Evolutionary conservation across 2,329 filamentous ascomycete genomes (phyloP).

Genomic region (Chaetoscypha palmicola): DNA sequence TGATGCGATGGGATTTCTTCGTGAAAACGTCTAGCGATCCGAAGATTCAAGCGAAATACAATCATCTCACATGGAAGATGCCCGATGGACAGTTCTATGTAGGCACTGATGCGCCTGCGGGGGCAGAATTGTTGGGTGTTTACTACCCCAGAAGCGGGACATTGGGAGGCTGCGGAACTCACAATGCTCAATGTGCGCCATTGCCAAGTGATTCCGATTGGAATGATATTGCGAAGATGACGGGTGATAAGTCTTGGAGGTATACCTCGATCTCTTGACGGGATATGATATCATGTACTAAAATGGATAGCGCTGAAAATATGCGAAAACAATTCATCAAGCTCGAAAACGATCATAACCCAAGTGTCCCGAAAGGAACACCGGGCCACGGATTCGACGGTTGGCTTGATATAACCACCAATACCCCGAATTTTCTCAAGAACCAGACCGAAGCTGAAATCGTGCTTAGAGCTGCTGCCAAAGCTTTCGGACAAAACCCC

Average conservation of each 20-base stretch:
- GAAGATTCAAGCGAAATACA: conserved; percentile 8
- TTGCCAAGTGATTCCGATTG: conserved; percentile 21
- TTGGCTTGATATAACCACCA: conserved; percentile 26
- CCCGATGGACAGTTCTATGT: conserved; percentile 22
- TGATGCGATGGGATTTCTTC: conserved; percentile 44
- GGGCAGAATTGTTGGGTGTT: conserved; percentile 23
- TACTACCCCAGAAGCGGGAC: conserved; percentile 28
- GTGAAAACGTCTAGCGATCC: conserved; percentile 16
- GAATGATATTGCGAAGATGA: conserved; percentile 19
- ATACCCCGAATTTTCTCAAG: conserved; percentile 6
- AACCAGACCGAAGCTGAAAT: conserved; percentile 12
- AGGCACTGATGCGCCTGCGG: conserved; percentile 22
- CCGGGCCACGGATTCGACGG: conserved; percentile 23
- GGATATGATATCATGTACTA: neutral
- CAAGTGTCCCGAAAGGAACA: conserved; percentile 29
- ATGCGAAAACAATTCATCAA: conserved; percentile 38
- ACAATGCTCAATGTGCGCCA: conserved; percentile 22
- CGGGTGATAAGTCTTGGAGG: conserved; percentile 23
- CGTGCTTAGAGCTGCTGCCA: conserved; percentile 16
- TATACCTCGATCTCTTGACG: conserved; percentile 1
- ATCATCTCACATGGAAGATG: conserved; percentile 33
- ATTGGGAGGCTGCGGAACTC: conserved; percentile 26
- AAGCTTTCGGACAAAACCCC: conserved; percentile 16
- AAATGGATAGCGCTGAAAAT: conserved; percentile 22
- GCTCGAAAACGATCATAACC: conserved; percentile 38